Base-by-base conservation (phyloP, 1,139 yeast species). In the Tardiomyces depauwii region DNA sequence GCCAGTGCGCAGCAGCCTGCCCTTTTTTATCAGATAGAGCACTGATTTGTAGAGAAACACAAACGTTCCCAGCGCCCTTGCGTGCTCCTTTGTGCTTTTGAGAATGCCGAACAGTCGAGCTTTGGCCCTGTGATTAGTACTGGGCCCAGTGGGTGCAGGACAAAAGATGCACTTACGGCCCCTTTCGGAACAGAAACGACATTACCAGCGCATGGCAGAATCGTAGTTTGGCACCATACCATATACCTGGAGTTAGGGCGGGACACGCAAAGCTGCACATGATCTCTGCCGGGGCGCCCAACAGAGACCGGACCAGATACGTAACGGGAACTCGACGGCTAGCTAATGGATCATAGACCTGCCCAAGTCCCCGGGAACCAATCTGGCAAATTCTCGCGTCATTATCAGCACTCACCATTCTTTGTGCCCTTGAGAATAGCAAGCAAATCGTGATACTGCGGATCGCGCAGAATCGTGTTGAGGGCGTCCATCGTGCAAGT, bases 161-260 rank as follows among this genome's bases (percentile, higher is more conserved):
- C 18, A 28, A 16, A 9, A 11, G 27, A 42, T 58, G 46, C 49
- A 61, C 36, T 30, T 30, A 30, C 57, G 66, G 53, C 18, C 70
- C 71, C 13, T 56, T 53, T 45, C 78, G 70, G 62, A 74, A 82
- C 42, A 74, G 70, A 45, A 76, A 64, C 50, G 75, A 79, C 64
- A 82, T 77, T 42, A 80, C 87, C 46, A 80, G 61, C 1, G 89
- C 82, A 63, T 84, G 94, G 44, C 83, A 75, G 59, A 84, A 82
- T 48, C 94, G 68, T 41, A 83, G 68, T 54, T 82, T 73, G 14
- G 85, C 85, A 2, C 94, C 94, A 55, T 83, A 84, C 39, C 18
- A n/a, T n/a, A 36, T 16, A 19, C 36, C 36, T 30, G 16, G 36
- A 13, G 36, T 30, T 30, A 30, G 36, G 4, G 11, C 7, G 7